These are phyloP conservation scores for Epichloe sp. DNA, from an alignment of 2,329 filamentous ascomycete species.

Conservation along the genomic window DNA sequence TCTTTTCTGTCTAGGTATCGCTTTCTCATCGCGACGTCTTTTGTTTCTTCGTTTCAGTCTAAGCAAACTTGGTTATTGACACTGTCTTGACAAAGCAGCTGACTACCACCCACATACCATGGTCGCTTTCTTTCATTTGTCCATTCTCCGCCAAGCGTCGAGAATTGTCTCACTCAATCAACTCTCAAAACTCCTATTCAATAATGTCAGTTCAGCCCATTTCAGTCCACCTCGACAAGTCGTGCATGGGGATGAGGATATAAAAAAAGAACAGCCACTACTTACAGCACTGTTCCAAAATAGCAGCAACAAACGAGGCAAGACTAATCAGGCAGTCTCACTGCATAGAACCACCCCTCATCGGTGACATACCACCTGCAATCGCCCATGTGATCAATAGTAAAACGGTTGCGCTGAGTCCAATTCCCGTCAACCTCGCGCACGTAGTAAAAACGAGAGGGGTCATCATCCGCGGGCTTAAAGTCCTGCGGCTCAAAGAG, in stretches of 20 bases:
- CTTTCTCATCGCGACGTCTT: not conserved
- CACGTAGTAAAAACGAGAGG: slow-evolving; percentile 45
- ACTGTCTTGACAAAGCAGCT: no score
- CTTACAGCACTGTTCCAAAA: not conserved
- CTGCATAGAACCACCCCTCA: slow-evolving; percentile 48
- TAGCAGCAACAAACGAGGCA: not conserved
- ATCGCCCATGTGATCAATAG: slow-evolving; percentile 44
- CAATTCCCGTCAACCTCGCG: slow-evolving; percentile 48
- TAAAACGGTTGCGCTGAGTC: slow-evolving; percentile 44
- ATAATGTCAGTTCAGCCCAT: no score
- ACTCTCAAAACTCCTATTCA: no score
- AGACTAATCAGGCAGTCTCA: slow-evolving; percentile 31
- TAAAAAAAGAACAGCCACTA: no score
- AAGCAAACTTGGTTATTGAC: no score
- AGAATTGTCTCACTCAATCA: no score
- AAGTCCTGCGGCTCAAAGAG: slow-evolving; percentile 48
- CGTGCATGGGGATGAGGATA: not conserved
- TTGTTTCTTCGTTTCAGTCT: no score
- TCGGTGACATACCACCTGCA: slow-evolving; percentile 46
- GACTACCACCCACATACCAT: not conserved
- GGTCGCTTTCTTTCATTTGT: not conserved
- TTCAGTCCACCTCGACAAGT: not conserved
- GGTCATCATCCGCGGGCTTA: slow-evolving; percentile 47
- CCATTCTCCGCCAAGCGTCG: no score
- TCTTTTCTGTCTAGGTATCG: not conserved